Conservation (phyloP, 2,329 filamentous ascomycete genomes). For the Herpotrichia juniperi region DNA sequence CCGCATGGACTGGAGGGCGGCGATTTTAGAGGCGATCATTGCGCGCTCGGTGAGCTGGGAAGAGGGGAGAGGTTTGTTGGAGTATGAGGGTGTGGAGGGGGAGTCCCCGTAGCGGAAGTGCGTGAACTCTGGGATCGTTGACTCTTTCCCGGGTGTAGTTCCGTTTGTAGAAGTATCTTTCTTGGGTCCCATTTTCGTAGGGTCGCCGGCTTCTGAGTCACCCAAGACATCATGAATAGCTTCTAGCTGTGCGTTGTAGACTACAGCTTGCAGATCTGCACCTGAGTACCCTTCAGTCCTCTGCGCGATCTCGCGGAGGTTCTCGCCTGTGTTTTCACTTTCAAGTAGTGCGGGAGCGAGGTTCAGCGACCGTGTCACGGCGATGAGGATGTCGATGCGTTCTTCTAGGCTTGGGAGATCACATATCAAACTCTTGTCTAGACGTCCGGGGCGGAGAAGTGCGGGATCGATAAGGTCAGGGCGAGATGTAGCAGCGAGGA, state of each 20-base stretch:
- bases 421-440: slow-evolving; percentile 93
- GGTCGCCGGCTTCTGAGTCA: slow-evolving; percentile 52
- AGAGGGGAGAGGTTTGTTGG: slow-evolving; percentile 53
- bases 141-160: slow-evolving; percentile 20
- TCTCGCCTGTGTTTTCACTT: slow-evolving; percentile 33
- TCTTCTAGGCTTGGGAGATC: slow-evolving; percentile 84
- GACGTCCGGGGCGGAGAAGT: slow-evolving; percentile 83
- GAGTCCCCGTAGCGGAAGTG: slow-evolving; percentile 81
- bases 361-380: slow-evolving; percentile 81
- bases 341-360: slow-evolving; percentile 70
- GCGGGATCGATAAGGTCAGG: slow-evolving; percentile 97
- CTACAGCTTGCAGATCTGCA: slow-evolving; percentile 90
- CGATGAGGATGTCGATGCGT: slow-evolving; percentile 83
- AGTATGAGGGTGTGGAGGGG: slow-evolving; percentile 33
- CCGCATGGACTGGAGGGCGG: slow-evolving; percentile 75
- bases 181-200: slow-evolving; percentile 34
- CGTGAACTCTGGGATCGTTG: slow-evolving; percentile 41
- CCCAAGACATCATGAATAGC: slow-evolving; percentile 92
- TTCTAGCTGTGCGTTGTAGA: slow-evolving; percentile 96
- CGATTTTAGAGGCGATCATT: slow-evolving; percentile 79
- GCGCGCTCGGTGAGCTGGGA: slow-evolving; percentile 75
- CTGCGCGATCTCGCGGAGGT: slow-evolving; percentile 74
- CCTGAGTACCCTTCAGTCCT: slow-evolving; percentile 90
- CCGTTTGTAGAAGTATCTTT: slow-evolving; percentile 30
- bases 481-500: slow-evolving; percentile 89